Evolutionary conservation across 768 basidiomycete species (phyloP).

Genomic region (Tylopilus intermedius): DNA sequence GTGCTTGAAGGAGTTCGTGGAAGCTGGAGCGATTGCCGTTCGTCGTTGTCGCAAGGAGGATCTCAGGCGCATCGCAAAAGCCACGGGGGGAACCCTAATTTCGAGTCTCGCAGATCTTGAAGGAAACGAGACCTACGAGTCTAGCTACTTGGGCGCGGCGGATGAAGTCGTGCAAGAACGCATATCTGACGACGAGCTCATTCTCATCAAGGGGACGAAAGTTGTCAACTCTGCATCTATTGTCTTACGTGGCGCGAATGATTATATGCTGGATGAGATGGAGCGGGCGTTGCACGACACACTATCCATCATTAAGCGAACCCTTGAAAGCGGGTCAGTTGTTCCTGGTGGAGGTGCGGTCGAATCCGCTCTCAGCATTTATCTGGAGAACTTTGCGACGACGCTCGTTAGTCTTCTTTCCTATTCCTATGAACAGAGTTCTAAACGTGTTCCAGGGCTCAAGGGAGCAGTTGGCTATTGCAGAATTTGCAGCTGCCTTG

Average conservation of each 20-base stretch:
- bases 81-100: slow-evolving; percentile 90
- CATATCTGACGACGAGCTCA: slow-evolving; percentile 97
- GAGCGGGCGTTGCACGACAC: slow-evolving; percentile 94
- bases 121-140: slow-evolving; percentile 96
- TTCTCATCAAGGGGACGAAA: slow-evolving; percentile 96
- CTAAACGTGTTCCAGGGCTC: slow-evolving; percentile 64
- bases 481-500: slow-evolving; percentile 93
- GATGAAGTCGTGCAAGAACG: slow-evolving; percentile 97
- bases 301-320: slow-evolving; percentile 92
- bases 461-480: slow-evolving; percentile 95
- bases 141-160: slow-evolving; percentile 82
- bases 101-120: slow-evolving; percentile 93
- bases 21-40: slow-evolving; percentile 98
- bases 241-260: slow-evolving; percentile 93
- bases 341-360: slow-evolving; percentile 98
- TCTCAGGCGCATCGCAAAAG: slow-evolving; percentile 91
- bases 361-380: slow-evolving; percentile 94
- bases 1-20: slow-evolving; percentile 97
- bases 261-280: slow-evolving; percentile 99
- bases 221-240: slow-evolving; percentile 91
- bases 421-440: not conserved
- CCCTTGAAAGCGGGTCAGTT: slow-evolving; percentile 90
- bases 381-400: slow-evolving; percentile 97
- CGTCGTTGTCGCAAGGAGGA: slow-evolving; percentile 97
- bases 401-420: slow-evolving; percentile 64